Evolutionary conservation across 2,329 filamentous ascomycete species (phyloP), one percentile per base, ranked within the genome.

Genomic region (Verticillium longisporum): DNA sequence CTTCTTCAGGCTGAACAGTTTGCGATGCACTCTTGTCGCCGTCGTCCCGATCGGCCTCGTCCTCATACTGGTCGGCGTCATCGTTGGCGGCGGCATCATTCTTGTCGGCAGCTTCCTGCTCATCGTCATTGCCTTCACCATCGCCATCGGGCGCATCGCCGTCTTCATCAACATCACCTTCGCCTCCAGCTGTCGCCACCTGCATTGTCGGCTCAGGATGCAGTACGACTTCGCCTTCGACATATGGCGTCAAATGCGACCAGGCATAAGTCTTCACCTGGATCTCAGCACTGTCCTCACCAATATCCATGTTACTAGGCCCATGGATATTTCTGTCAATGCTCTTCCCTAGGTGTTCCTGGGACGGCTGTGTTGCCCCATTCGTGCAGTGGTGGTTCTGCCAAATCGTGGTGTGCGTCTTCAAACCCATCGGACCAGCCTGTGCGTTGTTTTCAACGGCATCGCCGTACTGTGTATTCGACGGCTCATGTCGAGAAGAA

Each of bases 221-320:
- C 1, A 69, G 64, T 31, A 73, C 64, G 59, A 69, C 75, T 61
- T 78, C 75, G 15, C 71, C 74, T 34, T 73, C 70, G 7, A 79
- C 61, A 57, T 77, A 79, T 4, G 77, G 74, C 1, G 74, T 78
- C 9, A 79, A 68, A 50, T 76, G 65, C 21, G 74, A 67, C 73
- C 75, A 78, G 26, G 72, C 70, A 2, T 74, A 21, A 36, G 34
- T 41, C 59, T 64, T 55, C 32, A 50, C 14, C 21, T 38, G 26
- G 31, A 34, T 31, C 45, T 56, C 53, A 4, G 57, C 32, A 31
- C 26, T 14, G 13, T 36, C 21, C 11, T 26, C 33, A 2, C 37
- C 55, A 5, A 37, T 7, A 33, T 56, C 55, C 33, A 36, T 21
- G 6, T 56, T 31, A 13, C 33, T 9, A 21, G 18, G 18, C 31